These are phyloP conservation scores for Cyclospora cayetanensis DNA, from an alignment of 169 alveolate species.

Conservation along the genomic window DNA sequence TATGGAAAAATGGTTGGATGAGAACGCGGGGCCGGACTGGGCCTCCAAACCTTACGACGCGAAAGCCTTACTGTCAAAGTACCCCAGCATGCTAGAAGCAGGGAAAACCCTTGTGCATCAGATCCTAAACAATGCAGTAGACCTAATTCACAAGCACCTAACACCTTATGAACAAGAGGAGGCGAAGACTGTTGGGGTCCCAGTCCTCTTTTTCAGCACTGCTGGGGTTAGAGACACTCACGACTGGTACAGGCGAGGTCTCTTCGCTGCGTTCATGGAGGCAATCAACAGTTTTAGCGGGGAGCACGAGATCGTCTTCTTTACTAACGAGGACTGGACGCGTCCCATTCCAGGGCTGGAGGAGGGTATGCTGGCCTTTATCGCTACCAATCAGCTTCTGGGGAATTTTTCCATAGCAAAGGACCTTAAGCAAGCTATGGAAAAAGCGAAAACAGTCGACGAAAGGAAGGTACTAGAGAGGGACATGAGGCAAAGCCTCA, in stretches of 20 bases:
- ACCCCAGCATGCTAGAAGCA: conserved; percentile 14
- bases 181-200: conserved; percentile 45
- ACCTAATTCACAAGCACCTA: neutral
- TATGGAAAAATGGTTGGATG: conserved; percentile 41
- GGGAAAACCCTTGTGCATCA: neutral
- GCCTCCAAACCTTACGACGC: conserved; percentile 9
- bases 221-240: conserved; percentile 56
- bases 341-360: conserved; percentile 31
- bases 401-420: neutral
- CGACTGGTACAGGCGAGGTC: conserved; percentile 56
- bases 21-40: conserved; percentile 18
- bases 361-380: conserved; percentile 45
- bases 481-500: neutral
- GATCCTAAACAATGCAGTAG: neutral
- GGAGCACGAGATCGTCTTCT: neutral
- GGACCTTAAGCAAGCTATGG: neutral
- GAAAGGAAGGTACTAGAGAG: neutral
- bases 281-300: conserved; percentile 45
- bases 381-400: conserved; percentile 31
- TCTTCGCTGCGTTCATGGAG: neutral
- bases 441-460: neutral
- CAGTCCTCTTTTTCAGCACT: conserved; percentile 31
- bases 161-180: neutral
- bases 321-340: conserved; percentile 52
- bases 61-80: neutral